phyloP scores from a whole-genome alignment of 148 eudicot species.

The Vaccinium myrtillus region DNA sequence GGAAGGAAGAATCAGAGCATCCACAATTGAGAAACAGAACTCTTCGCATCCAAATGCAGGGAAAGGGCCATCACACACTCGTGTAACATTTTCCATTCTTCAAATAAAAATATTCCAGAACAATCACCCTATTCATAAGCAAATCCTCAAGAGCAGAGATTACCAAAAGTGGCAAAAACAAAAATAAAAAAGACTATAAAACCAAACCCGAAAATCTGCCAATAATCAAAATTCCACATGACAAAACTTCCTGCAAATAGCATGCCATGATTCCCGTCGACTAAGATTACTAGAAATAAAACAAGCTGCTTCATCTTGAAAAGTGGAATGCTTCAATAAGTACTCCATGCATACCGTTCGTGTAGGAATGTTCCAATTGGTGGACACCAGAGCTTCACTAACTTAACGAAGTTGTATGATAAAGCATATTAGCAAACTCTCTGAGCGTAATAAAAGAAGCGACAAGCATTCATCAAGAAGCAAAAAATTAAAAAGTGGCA shows the following conservation, averaged over 20 bases:
- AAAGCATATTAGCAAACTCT: background rate
- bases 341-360: background rate
- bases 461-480: background rate
- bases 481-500: slow-evolving; percentile 6
- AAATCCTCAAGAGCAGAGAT: background rate
- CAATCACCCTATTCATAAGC: background rate
- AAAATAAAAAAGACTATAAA: background rate
- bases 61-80: background rate
- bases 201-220: background rate
- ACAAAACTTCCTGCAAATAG: background rate
- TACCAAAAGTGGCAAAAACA: background rate
- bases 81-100: background rate
- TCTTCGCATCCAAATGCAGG: background rate
- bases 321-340: background rate
- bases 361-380: background rate
- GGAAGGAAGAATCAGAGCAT: background rate
- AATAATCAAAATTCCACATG: background rate
- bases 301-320: background rate
- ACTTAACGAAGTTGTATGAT: background rate
- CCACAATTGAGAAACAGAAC: background rate
- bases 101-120: background rate
- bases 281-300: background rate
- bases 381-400: background rate
- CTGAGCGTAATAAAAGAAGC: background rate
- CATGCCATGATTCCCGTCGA: background rate